Conservation (phyloP, 2,329 filamentous ascomycete species). For the Talaromyces sp. region DNA sequence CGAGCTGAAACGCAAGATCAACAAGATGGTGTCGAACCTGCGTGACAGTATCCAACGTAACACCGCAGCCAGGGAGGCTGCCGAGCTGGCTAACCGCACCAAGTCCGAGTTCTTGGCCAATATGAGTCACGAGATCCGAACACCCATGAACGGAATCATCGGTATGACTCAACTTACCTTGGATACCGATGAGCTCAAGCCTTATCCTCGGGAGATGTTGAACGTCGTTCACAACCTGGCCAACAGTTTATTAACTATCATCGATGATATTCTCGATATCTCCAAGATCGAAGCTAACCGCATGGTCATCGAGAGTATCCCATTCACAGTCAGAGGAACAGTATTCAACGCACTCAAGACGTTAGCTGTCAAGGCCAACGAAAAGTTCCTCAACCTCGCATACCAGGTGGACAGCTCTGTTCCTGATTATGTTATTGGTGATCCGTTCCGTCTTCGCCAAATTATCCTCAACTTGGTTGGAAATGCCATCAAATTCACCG, state of each 20-base stretch:
- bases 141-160: constrained; percentile 93
- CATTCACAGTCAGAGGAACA: constrained; percentile 82
- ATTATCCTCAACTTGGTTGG: constrained; percentile 93
- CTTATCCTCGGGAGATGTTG: constrained; percentile 90
- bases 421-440: constrained; percentile 86
- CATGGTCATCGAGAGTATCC: constrained; percentile 95
- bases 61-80: constrained; percentile 84
- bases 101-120: constrained; percentile 96
- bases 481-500: constrained; percentile 96
- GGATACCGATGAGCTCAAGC: constrained; percentile 84
- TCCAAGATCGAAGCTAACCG: constrained; percentile 80
- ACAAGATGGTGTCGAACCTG: constrained; percentile 92
- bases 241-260: constrained; percentile 89
- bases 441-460: constrained; percentile 87
- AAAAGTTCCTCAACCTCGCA: constrained; percentile 82
- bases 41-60: constrained; percentile 92
- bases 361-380: constrained; percentile 87
- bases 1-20: constrained; percentile 95
- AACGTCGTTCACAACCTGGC: constrained; percentile 94
- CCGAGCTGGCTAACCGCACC: constrained; percentile 90
- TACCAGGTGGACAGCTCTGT: constrained; percentile 87
- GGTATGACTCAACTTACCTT: constrained; percentile 92
- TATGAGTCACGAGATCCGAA: constrained; percentile 96
- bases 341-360: constrained; percentile 97
- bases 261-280: constrained; percentile 67